phyloP scores from a whole-genome alignment of 2,329 filamentous ascomycete genomes.

The Aspergillus aculeatinus region DNA sequence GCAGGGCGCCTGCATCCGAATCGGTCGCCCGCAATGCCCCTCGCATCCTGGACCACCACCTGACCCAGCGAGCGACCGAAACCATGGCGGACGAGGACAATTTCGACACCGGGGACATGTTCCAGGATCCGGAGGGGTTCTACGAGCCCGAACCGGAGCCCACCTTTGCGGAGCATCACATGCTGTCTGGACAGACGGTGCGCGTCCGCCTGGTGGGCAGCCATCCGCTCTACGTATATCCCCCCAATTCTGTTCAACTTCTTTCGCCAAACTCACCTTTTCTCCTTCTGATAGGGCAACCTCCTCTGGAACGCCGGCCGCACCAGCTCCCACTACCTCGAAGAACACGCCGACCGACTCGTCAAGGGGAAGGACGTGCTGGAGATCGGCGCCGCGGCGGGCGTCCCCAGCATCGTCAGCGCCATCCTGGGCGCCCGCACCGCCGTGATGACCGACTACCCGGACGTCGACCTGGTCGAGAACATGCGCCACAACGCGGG shows the following conservation, averaged over 20 bases:
- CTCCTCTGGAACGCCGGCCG: constrained; percentile 88
- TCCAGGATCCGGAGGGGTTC: constrained; percentile 78
- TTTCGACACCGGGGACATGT: constrained; percentile 56
- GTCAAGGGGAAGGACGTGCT: constrained; percentile 71
- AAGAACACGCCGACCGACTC: constrained; percentile 60
- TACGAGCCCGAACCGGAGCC: constrained; percentile 75
- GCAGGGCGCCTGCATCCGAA: background rate
- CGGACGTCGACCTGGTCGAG: constrained; percentile 76
- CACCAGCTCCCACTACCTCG: constrained; percentile 74
- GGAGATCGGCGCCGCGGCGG: constrained; percentile 85
- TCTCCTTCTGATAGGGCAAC: constrained; percentile 59
- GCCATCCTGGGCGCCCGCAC: constrained; percentile 68
- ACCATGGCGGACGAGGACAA: constrained; percentile 31
- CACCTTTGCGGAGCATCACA: constrained; percentile 69
- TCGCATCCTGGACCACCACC: background rate
- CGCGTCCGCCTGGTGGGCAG: constrained; percentile 78
- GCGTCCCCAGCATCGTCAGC: constrained; percentile 76
- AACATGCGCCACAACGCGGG: constrained; percentile 76
- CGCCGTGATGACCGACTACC: constrained; percentile 82
- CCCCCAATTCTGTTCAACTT: background rate
- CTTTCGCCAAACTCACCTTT: background rate
- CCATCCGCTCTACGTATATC: constrained; percentile 75
- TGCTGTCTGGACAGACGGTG: constrained; percentile 65
- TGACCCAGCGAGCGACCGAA: background rate
- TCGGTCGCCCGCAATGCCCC: background rate